Conservation (phyloP, 2,329 filamentous ascomycete species). For the Exophiala sp. region DNA sequence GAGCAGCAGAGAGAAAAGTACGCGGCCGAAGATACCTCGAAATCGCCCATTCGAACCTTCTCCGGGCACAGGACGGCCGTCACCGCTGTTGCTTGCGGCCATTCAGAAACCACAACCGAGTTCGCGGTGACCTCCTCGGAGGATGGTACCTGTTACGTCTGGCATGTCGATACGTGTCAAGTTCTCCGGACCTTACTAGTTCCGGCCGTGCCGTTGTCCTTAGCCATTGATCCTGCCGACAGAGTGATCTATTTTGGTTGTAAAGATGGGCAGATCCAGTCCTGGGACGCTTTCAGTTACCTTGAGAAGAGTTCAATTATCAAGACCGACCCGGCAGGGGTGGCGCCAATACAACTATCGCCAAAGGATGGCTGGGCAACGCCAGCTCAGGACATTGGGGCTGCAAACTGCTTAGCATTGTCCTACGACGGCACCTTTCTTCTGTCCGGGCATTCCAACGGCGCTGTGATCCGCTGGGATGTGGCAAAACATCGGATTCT, state of each 20-base stretch:
- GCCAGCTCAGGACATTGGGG: conserved; percentile 58
- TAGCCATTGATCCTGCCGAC: conserved; percentile 74
- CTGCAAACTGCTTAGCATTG: conserved; percentile 61
- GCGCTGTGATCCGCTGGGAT: conserved; percentile 76
- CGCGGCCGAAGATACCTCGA: conserved; percentile 40
- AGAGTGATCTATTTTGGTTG: conserved; percentile 75
- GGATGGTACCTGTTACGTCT: conserved; percentile 84
- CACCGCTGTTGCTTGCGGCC: conserved; percentile 51
- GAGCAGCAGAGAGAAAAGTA: conserved; percentile 42
- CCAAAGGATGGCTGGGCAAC: conserved; percentile 43
- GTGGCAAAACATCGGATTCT: conserved; percentile 63
- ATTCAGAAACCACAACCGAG: conserved; percentile 66
- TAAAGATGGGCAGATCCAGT: conserved; percentile 72
- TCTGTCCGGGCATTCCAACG: conserved; percentile 73
- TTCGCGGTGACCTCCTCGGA: conserved; percentile 77
- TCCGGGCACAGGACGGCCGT: conserved; percentile 58
- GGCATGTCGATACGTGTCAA: conserved; percentile 80
- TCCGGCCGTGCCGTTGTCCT: conserved; percentile 62
- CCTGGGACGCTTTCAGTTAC: conserved; percentile 62
- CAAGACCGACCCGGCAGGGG: conserved; percentile 31
- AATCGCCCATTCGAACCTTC: conserved; percentile 69
- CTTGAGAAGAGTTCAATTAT: conserved; percentile 2
- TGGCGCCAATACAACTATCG: conserved; percentile 37
- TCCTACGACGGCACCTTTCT: conserved; percentile 78
- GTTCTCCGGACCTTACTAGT: conserved; percentile 77